Percentiles rank a stretch among this genome's conserved stretches.
Evolutionary conservation across 805 yeast genomes (phyloP).

Genomic region (Saturnispora ahearnii): DNA sequence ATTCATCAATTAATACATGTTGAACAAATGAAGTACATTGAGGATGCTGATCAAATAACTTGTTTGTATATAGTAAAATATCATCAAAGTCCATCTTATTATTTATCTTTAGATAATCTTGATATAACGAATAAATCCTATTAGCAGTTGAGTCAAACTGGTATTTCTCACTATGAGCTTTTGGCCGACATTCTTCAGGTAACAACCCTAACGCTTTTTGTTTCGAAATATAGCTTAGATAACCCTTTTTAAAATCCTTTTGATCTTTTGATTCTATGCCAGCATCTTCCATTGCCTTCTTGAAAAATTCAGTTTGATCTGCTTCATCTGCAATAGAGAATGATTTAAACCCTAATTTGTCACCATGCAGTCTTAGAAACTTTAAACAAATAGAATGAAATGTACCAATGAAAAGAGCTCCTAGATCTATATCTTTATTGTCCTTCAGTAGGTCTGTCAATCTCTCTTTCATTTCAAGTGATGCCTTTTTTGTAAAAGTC

Average conservation of each 20-base stretch:
- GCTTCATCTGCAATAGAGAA: conserved; percentile 57
- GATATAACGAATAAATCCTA: conserved; percentile 44
- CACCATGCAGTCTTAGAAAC: conserved; percentile 49
- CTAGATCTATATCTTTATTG: conserved; percentile 25
- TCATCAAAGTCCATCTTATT: conserved; percentile 76
- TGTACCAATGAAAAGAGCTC: conserved; percentile 66
- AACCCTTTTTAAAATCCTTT: conserved; percentile 9
- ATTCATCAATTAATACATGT: conserved; percentile 86
- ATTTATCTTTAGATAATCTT: conserved; percentile 34
- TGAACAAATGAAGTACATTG: conserved; percentile 41
- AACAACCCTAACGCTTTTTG: conserved; percentile 45
- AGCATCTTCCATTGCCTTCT: conserved; percentile 14
- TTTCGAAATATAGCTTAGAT: conserved; percentile 39
- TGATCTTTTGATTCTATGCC: conserved; percentile 7
- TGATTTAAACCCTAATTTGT: conserved; percentile 33
- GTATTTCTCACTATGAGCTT: background rate
- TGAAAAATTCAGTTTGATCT: conserved; percentile 43
- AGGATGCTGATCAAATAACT: conserved; percentile 35
- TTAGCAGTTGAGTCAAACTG: conserved; percentile 1
- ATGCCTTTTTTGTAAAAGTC: conserved; percentile 90
- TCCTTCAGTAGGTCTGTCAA: conserved; percentile 31
- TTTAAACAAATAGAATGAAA: conserved; percentile 77
- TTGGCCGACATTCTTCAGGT: conserved; percentile 28
- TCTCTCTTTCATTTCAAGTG: conserved; percentile 72
- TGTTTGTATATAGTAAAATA: conserved; percentile 47